Conservation (phyloP, 2,329 filamentous ascomycete genomes). For the Colletotrichum magnum region DNA sequence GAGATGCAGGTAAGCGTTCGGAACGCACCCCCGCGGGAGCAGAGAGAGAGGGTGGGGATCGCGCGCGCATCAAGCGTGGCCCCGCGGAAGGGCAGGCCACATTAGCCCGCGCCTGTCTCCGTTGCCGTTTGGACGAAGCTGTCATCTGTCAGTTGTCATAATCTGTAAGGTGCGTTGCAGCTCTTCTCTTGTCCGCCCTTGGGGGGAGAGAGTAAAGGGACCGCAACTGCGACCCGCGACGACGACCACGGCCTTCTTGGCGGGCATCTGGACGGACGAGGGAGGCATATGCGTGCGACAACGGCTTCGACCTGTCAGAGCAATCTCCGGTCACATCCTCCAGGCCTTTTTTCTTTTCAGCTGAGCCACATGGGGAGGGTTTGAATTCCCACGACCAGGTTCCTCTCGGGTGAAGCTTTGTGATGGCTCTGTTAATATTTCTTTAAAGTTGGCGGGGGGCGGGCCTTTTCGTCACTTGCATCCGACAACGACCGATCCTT, state of each 20-base stretch:
- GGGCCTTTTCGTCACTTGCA: background rate
- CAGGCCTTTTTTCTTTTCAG: background rate
- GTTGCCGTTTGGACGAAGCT: slow-evolving; percentile 34
- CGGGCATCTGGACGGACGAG: slow-evolving; percentile 24
- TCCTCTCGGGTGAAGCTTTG: background rate
- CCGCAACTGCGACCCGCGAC: background rate
- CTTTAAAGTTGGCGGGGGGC: too few species aligned
- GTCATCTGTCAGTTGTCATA: slow-evolving; percentile 41
- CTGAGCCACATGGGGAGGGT: slow-evolving; percentile 22
- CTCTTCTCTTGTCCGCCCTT: slow-evolving; percentile 3
- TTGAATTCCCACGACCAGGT: background rate
- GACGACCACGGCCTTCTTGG: background rate
- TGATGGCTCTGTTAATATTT: too few species aligned
- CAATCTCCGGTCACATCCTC: slow-evolving; percentile 19
- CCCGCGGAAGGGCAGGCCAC: slow-evolving; percentile 23
- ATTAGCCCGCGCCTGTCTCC: slow-evolving; percentile 9
- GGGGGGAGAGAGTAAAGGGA: too few species aligned
- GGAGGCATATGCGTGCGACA: slow-evolving; percentile 28
- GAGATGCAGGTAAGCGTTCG: slow-evolving; percentile 37
- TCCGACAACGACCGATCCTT: slow-evolving; percentile 20
- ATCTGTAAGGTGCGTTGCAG: slow-evolving; percentile 30
- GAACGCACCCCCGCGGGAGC: slow-evolving; percentile 24
- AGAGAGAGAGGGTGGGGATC: slow-evolving; percentile 4
- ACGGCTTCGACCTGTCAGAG: slow-evolving; percentile 26
- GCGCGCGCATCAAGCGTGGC: slow-evolving; percentile 19